Conservation (phyloP, 441 rosid species). For the Adansonia madagascariensis region DNA sequence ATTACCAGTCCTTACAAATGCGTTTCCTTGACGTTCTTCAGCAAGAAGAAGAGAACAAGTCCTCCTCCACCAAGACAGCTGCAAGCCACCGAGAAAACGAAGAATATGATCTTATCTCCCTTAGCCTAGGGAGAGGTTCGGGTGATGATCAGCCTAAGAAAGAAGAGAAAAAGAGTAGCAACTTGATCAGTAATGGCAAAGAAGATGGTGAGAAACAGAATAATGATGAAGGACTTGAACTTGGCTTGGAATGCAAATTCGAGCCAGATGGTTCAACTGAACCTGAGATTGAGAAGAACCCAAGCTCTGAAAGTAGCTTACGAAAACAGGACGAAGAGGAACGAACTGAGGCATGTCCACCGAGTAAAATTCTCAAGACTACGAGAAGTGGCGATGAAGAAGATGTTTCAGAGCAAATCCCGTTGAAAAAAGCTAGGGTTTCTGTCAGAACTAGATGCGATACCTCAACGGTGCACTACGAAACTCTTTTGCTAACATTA, state of each 20-base stretch:
- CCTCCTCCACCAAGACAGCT: slow-evolving; percentile 27
- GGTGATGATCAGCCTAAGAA: slow-evolving; percentile 25
- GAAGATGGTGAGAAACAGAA: slow-evolving; percentile 33
- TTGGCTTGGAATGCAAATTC: slow-evolving; percentile 53
- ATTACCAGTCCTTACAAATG: slow-evolving; percentile 64
- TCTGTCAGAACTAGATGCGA: slow-evolving; percentile 88
- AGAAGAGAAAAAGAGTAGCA: slow-evolving; percentile 41
- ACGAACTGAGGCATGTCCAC: slow-evolving; percentile 50
- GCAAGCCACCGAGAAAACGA: slow-evolving; percentile 33
- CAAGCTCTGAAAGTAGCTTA: slow-evolving; percentile 23
- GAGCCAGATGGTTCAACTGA: slow-evolving; percentile 36
- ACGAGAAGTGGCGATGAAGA: slow-evolving; percentile 54
- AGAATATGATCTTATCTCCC: slow-evolving; percentile 71
- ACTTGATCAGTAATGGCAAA: slow-evolving; percentile 12
- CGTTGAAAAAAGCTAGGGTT: slow-evolving; percentile 73
- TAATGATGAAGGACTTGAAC: slow-evolving; percentile 54
- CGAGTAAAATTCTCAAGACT: slow-evolving; percentile 52
- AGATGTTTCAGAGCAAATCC: slow-evolving; percentile 47
- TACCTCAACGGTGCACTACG: slow-evolving; percentile 61
- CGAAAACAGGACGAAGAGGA: slow-evolving; percentile 38
- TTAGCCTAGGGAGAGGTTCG: slow-evolving; percentile 70
- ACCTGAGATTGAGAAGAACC: slow-evolving; percentile 39
- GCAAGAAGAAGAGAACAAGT: slow-evolving; percentile 38
- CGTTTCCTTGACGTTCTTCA: slow-evolving; percentile 55
- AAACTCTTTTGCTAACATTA: not conserved